Evolutionary conservation across 1,139 yeast species (phyloP), one percentile per base, ranked within the genome.

Genomic region (Geotrichum reessii): DNA sequence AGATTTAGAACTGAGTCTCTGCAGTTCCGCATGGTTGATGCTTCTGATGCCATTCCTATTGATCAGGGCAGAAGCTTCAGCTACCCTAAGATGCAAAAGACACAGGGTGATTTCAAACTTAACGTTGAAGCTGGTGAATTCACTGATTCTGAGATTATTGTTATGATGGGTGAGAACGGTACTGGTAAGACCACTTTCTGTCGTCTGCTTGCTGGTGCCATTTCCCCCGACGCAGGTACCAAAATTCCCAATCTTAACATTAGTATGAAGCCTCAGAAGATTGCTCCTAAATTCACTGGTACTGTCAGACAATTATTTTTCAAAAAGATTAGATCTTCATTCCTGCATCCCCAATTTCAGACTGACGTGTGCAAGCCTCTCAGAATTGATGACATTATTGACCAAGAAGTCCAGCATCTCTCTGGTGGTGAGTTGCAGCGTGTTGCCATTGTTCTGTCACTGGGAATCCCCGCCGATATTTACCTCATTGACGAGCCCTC

Each of bases 381-480:
- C 73, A 87, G 81, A 73, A 91, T 93, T 66, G 99, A 93, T 68
- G 92, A 87, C 71, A 89, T 93, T 67, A 86, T 93, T 65, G 99
- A 93, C 74, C 97, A 93, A 75, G 98, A 93, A 77, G 99, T 93
- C 59, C 97, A 90, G 79, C 90, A 91, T 67, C 80, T 93, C 75
- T 92, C 98, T 57, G 99, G 99, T 80, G 99, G 99, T 84, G 99
- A 93, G 79, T 82, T 93, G 79, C 99, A 93, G 80, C 87, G 99
- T 81, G 99, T 95, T 63, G 99, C 99, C 64, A 93, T 93, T 76
- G 95, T 91, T 48, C 81, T 93, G 73, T 86, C 98, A 8, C 81
- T 95, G 63, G 99, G 99, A 82, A 79, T 87, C 58, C 91, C 91
- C 42, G 99, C 99, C 31, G 99, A 93, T 73, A 87, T 93, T 66